Conservation (phyloP, 345 rosid species). For the Brassica rapa region DNA sequence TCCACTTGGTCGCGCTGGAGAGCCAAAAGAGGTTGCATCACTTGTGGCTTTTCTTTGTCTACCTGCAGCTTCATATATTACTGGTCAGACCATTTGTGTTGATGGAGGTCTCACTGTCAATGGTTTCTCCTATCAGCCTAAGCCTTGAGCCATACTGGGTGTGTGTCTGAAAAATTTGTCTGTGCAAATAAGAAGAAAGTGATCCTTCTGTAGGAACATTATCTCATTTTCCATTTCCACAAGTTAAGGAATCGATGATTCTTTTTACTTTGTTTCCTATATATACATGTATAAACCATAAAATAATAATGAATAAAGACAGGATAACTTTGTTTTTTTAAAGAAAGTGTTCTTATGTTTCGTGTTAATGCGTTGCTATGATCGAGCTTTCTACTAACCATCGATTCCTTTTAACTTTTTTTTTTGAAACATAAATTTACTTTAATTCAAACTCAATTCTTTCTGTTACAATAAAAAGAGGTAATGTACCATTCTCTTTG, state of each 20-base stretch:
- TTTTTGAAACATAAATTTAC: too few relatives aligned
- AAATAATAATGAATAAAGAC: too few relatives aligned
- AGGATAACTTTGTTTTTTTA: neutral
- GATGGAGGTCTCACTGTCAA: slow-evolving; percentile 54
- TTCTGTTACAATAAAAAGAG: too few relatives aligned
- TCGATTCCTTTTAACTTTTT: too few relatives aligned
- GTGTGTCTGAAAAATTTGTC: neutral
- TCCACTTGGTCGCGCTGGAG: slow-evolving; percentile 51
- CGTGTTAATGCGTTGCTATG: too few relatives aligned
- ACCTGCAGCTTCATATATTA: slow-evolving; percentile 61
- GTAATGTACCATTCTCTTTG: too few relatives aligned
- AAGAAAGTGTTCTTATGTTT: neutral
- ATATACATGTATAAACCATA: neutral
- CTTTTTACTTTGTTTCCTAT: neutral
- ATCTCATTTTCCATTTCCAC: neutral
- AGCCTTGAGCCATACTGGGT: neutral
- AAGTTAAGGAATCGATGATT: neutral
- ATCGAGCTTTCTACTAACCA: too few relatives aligned
- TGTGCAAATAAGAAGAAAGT: slow-evolving; percentile 1
- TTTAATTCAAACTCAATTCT: too few relatives aligned
- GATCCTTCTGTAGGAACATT: neutral
- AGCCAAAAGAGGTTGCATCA: slow-evolving; percentile 52
- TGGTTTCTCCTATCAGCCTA: slow-evolving; percentile 33
- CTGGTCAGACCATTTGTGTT: slow-evolving; percentile 54
- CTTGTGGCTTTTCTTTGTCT: slow-evolving; percentile 56